Conservation (phyloP, 345 rosid genomes). For the Iberis pinnata region DNA sequence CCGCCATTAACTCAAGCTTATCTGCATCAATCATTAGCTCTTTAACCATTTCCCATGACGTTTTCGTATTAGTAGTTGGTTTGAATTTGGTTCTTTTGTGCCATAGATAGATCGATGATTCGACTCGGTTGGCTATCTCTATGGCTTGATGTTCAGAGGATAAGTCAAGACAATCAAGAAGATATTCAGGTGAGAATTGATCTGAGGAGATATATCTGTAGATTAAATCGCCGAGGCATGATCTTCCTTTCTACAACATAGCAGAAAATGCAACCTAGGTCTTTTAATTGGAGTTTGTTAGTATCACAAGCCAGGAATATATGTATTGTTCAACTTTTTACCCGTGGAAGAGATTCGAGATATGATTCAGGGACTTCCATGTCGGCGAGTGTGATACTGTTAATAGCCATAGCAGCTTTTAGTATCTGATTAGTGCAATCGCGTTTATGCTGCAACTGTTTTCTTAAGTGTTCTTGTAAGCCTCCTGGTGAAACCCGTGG, state of each 20-base stretch:
- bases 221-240: constrained; percentile 73
- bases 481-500: constrained; percentile 85
- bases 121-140: constrained; percentile 86
- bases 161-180: constrained; percentile 85
- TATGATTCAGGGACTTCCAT: constrained; percentile 90
- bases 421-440: constrained; percentile 96
- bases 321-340: constrained; percentile 15
- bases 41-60: constrained; percentile 91
- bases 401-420: constrained; percentile 98
- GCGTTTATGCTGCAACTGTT: constrained; percentile 79
- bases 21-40: constrained; percentile 85
- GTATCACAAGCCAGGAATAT: not conserved
- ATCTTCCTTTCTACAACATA: constrained; percentile 73
- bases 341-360: constrained; percentile 88
- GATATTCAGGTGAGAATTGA: constrained; percentile 76
- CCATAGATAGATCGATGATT: constrained; percentile 75
- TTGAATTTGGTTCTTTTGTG: constrained; percentile 51
- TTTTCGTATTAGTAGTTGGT: constrained; percentile 45
- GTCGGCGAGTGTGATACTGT: constrained; percentile 63
- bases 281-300: not conserved
- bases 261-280: not conserved
- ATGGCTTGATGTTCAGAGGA: constrained; percentile 92
- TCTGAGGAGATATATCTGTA: constrained; percentile 76
- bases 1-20: constrained; percentile 75
- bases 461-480: constrained; percentile 63